phyloP scores from a whole-genome alignment of 2,329 filamentous ascomycete species.

The Trichoderma semiorbis region DNA sequence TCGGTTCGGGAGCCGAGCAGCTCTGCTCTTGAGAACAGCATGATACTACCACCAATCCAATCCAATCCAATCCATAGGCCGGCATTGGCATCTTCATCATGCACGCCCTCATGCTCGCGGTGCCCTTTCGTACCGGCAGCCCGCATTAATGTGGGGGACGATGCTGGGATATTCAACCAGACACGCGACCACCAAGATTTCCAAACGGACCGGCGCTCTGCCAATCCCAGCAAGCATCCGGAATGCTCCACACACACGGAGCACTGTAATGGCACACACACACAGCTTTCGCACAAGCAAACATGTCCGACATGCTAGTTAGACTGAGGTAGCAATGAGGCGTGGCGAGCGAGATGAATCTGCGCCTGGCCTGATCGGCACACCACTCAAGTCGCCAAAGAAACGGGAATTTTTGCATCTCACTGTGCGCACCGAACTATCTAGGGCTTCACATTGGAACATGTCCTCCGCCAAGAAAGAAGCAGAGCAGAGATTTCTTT shows the following conservation, averaged over 20 bases:
- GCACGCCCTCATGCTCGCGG: not conserved
- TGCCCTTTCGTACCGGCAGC: not conserved
- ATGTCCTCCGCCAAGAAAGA: not conserved
- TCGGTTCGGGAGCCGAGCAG: not conserved
- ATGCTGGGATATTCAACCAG: not conserved
- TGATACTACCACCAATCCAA: not conserved
- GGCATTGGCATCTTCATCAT: not conserved
- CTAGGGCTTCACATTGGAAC: not conserved
- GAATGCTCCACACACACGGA: conserved; percentile 4
- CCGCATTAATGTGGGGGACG: not conserved
- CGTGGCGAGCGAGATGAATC: not conserved
- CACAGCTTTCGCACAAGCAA: not conserved
- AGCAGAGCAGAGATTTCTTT: not conserved
- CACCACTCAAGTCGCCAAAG: not conserved
- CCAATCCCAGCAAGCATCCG: not conserved
- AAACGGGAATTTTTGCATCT: not conserved
- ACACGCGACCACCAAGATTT: conserved; percentile 13
- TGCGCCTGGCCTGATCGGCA: not conserved
- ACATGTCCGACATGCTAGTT: not conserved
- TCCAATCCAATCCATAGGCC: not conserved
- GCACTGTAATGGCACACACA: not conserved
- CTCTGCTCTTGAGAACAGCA: not conserved
- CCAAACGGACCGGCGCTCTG: not conserved
- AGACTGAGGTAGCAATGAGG: not conserved
- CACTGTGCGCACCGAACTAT: not conserved